These are phyloP conservation scores for Kuraishia borneana DNA, from an alignment of 805 yeast genomes.

Conservation along the genomic window DNA sequence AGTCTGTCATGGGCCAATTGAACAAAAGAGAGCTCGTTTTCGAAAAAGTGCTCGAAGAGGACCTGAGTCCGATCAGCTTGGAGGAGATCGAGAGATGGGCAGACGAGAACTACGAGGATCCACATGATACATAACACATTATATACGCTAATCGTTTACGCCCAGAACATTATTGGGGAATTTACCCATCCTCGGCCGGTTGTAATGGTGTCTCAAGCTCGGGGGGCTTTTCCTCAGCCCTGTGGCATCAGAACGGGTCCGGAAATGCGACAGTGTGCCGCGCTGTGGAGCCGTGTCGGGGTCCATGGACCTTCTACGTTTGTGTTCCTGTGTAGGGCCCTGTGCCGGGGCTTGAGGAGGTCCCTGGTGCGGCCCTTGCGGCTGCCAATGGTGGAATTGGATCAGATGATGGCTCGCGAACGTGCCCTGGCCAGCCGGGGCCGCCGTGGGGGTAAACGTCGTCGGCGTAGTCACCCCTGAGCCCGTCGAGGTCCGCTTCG, in stretches of 20 bases:
- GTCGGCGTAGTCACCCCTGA: no score
- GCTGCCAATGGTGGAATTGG: conserved; percentile 41
- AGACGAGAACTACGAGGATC: conserved; percentile 28
- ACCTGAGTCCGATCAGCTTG: conserved; percentile 15
- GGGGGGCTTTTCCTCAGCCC: neutral
- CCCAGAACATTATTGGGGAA: conserved; percentile 9
- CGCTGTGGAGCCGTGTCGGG: neutral
- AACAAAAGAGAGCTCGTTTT: conserved; percentile 38
- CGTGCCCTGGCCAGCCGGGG: conserved; percentile 14
- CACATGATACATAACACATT: neutral
- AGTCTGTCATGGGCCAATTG: no score
- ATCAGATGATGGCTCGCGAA: conserved; percentile 26
- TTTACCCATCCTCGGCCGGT: neutral
- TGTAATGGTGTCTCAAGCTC: neutral
- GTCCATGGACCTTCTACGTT: neutral
- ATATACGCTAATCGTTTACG: conserved; percentile 1
- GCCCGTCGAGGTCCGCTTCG: no score
- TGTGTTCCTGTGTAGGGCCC: neutral
- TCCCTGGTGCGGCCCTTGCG: conserved; percentile 9
- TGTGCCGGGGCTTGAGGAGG: neutral
- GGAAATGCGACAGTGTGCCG: neutral
- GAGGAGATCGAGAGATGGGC: conserved; percentile 46
- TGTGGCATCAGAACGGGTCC: neutral
- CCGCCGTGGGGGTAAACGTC: no score
- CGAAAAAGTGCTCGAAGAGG: conserved; percentile 30